phyloP scores from a whole-genome alignment of 164 flowering plant genomes.

The Berberis vulgaris region DNA sequence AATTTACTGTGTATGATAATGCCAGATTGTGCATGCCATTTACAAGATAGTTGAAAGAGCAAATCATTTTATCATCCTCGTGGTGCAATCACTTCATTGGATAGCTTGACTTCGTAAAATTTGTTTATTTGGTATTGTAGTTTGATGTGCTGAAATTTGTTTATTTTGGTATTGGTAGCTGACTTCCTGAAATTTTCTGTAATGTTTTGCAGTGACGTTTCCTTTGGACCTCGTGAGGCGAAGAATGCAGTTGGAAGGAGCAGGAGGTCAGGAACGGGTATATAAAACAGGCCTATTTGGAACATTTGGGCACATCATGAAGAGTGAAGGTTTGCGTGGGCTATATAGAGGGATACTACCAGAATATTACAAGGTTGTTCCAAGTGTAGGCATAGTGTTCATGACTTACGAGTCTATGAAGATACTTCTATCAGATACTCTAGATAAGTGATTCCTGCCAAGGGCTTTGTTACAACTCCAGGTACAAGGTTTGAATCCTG shows the following conservation, averaged over 20 bases:
- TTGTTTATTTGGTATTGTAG: too few species aligned
- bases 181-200: constrained; percentile 2
- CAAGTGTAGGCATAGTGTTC: constrained; percentile 75
- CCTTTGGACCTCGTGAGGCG: constrained; percentile 84
- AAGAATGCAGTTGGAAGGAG: constrained; percentile 89
- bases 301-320: constrained; percentile 52
- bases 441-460: constrained; percentile 3
- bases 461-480: background rate
- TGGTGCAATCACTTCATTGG: too few species aligned
- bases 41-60: too few species aligned
- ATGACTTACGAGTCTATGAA: constrained; percentile 75
- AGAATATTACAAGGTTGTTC: constrained; percentile 83
- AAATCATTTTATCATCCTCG: too few species aligned
- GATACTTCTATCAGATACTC: constrained; percentile 36
- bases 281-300: constrained; percentile 59
- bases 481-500: background rate
- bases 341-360: constrained; percentile 79
- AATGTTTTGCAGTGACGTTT: constrained; percentile 49
- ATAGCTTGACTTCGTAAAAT: too few species aligned
- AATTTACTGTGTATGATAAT: too few species aligned
- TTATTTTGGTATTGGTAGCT: too few species aligned
- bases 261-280: constrained; percentile 62
- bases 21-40: too few species aligned
- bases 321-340: constrained; percentile 58
- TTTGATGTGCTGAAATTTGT: background rate